Evolutionary conservation across 1,139 yeast genomes (phyloP).

Genomic region (Candida sanyaensis): DNA sequence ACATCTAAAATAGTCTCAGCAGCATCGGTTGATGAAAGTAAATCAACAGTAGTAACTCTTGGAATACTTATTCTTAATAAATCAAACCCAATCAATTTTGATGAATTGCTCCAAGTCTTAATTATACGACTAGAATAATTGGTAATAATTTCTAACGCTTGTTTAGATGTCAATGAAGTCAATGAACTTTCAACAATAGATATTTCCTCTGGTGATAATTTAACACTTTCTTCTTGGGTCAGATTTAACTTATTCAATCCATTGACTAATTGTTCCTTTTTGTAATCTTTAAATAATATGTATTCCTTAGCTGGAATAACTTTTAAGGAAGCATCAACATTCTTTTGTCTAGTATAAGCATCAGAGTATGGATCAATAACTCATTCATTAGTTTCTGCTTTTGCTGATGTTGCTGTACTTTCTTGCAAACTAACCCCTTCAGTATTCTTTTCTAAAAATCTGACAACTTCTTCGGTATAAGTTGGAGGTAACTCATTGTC

Average conservation of each 20-base stretch:
- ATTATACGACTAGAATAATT: constrained; percentile 27
- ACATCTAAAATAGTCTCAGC: constrained; percentile 33
- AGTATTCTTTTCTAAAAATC: constrained; percentile 76
- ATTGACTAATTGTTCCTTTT: constrained; percentile 45
- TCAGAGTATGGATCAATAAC: constrained; percentile 36
- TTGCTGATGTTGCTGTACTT: constrained; percentile 14
- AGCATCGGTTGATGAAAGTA: constrained; percentile 34
- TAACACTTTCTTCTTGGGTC: constrained; percentile 28
- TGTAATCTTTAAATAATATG: constrained; percentile 48
- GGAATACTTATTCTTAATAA: constrained; percentile 37
- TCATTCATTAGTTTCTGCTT: background rate
- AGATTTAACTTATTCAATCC: constrained; percentile 55
- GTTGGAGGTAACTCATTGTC: constrained; percentile 70
- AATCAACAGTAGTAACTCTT: constrained; percentile 35
- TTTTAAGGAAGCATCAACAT: constrained; percentile 14
- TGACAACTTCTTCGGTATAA: constrained; percentile 83
- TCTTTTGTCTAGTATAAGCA: constrained; percentile 12
- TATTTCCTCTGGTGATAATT: constrained; percentile 33
- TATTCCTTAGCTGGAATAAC: constrained; percentile 55
- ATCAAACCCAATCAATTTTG: constrained; percentile 41
- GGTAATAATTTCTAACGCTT: constrained; percentile 31
- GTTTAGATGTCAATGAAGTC: constrained; percentile 27
- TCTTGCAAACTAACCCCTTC: constrained; percentile 55
- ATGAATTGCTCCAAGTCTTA: constrained; percentile 25
- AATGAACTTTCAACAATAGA: constrained; percentile 33